A percentile compares a stretch with the other conserved stretches of the same genome.
These are phyloP conservation scores for Termitomyces sp. DNA, from an alignment of 768 basidiomycete species.

Conservation along the genomic window DNA sequence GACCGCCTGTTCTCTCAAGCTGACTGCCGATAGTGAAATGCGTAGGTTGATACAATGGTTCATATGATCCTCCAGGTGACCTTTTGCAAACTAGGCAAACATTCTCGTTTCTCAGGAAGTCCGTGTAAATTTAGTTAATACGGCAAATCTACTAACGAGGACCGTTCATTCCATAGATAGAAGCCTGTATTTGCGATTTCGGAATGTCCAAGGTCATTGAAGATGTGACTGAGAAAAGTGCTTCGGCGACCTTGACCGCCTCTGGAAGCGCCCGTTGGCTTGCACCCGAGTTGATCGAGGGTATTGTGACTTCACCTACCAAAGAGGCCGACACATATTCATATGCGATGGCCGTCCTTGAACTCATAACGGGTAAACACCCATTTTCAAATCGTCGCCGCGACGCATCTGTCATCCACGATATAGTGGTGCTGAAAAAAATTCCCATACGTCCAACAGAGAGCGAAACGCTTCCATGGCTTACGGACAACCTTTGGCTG, in stretches of 20 bases:
- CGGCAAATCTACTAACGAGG: not conserved
- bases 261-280: slow-evolving; percentile 52
- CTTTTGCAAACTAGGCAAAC: slow-evolving; percentile 26
- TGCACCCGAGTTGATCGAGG: slow-evolving; percentile 53
- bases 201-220: slow-evolving; percentile 59
- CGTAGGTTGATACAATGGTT: slow-evolving; percentile 29
- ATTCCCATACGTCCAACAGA: slow-evolving; percentile 40
- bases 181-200: slow-evolving; percentile 58
- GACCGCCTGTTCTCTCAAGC: not conserved
- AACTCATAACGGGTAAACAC: slow-evolving; percentile 46
- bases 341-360: slow-evolving; percentile 56
- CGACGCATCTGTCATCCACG: slow-evolving; percentile 46
- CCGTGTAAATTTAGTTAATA: slow-evolving; percentile 6
- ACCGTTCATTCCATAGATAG: slow-evolving; percentile 28
- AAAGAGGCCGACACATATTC: slow-evolving; percentile 51
- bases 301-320: slow-evolving; percentile 36
- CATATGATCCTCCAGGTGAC: not conserved
- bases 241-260: slow-evolving; percentile 42
- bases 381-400: slow-evolving; percentile 48
- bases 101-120: slow-evolving; percentile 52
- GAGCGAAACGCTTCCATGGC: slow-evolving; percentile 26
- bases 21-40: slow-evolving; percentile 46
- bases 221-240: slow-evolving; percentile 46
- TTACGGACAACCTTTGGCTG: slow-evolving; percentile 45
- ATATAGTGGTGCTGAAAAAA: slow-evolving; percentile 31